These are phyloP conservation scores for Themeda triandra DNA, from an alignment of 176 grass and related monocot genomes.

Conservation along the genomic window DNA sequence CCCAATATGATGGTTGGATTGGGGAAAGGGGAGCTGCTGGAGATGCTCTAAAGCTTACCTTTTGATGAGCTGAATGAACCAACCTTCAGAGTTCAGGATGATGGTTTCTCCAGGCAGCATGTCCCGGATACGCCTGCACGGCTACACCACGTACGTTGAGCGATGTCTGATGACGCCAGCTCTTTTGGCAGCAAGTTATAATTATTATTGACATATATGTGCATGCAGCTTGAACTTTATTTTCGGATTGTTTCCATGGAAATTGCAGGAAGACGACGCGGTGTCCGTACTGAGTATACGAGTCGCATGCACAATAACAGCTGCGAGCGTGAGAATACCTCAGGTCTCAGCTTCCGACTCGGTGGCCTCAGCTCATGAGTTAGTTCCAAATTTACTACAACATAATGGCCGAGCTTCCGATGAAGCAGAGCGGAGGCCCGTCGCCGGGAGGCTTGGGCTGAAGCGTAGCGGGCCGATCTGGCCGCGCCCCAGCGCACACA, in stretches of 20 bases:
- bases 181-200: background rate
- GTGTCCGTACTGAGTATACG: background rate
- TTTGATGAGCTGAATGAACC: too few species aligned
- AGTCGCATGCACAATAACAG: background rate
- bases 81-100: too few species aligned
- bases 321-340: background rate
- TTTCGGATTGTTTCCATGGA: background rate
- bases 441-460: too few species aligned
- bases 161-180: too few species aligned
- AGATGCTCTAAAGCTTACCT: too few species aligned
- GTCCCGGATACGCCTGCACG: background rate
- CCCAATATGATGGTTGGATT: too few species aligned
- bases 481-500: too few species aligned
- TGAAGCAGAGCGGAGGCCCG: too few species aligned
- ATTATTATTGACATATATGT: background rate
- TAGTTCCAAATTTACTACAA: too few species aligned
- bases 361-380: background rate
- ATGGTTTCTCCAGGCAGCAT: background rate
- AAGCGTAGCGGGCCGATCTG: too few species aligned
- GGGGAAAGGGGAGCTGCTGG: too few species aligned
- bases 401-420: too few species aligned
- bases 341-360: background rate
- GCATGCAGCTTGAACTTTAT: background rate
- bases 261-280: background rate
- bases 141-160: background rate